Evolutionary conservation across 805 yeast genomes (phyloP).

Genomic region (Sungouiella blattae): DNA sequence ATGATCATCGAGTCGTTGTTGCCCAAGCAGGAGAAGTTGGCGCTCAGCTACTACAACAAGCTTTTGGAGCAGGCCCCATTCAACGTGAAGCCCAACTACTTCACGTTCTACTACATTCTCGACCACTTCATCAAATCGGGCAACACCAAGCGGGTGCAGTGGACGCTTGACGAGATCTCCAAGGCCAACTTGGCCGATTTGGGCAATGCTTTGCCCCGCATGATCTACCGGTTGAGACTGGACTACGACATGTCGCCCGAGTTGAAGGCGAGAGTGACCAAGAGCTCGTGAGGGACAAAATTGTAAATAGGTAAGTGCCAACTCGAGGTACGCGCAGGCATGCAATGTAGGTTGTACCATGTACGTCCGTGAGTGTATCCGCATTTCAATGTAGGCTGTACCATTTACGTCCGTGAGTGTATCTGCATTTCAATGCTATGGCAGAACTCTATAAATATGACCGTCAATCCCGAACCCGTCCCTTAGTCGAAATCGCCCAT

Average conservation of each 20-base stretch:
- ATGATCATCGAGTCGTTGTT: slow-evolving; percentile 33
- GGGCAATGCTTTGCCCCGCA: slow-evolving; percentile 40
- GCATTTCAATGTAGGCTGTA: too few relatives aligned
- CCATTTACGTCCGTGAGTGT: too few relatives aligned
- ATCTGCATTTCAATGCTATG: too few relatives aligned
- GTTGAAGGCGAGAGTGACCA: slow-evolving; percentile 8
- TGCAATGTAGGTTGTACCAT: too few relatives aligned
- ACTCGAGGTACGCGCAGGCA: too few relatives aligned
- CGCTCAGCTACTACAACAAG: slow-evolving; percentile 37
- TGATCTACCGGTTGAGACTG: slow-evolving; percentile 20
- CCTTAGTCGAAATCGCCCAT: slow-evolving; percentile 50
- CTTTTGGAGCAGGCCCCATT: slow-evolving; percentile 24
- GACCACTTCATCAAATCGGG: slow-evolving; percentile 32
- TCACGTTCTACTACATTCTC: slow-evolving; percentile 47
- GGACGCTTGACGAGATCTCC: slow-evolving; percentile 37
- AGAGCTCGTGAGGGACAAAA: too few relatives aligned
- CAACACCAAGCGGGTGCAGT: slow-evolving; percentile 29
- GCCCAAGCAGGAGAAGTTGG: slow-evolving; percentile 31
- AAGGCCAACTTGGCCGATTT: slow-evolving; percentile 23
- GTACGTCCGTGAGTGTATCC: too few relatives aligned
- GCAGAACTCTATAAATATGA: too few relatives aligned
- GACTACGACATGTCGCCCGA: slow-evolving; percentile 15
- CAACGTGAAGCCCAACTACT: slow-evolving; percentile 42
- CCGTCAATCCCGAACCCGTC: too few relatives aligned
- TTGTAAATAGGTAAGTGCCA: too few relatives aligned